phyloP scores from a whole-genome alignment of 345 rosid species.

The Populus simonii region DNA sequence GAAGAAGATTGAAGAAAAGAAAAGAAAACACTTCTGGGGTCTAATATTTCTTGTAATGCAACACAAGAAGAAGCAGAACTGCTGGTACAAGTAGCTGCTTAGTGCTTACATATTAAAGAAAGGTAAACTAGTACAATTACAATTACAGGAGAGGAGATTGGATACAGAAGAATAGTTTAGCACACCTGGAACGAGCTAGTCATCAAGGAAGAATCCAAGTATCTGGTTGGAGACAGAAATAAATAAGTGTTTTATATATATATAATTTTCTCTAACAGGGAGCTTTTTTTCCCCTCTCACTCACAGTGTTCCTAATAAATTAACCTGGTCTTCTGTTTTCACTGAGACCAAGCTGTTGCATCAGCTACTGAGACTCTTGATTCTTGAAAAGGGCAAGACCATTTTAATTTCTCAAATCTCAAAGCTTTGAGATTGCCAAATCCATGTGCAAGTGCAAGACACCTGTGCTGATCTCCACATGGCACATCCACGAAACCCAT shows the following conservation, averaged over 20 bases:
- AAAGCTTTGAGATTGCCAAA: slow-evolving; percentile 30
- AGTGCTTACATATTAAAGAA: neutral
- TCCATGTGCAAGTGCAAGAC: slow-evolving; percentile 33
- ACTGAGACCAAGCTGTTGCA: slow-evolving; percentile 15
- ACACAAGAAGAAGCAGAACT: neutral
- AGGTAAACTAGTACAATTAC: too few relatives aligned
- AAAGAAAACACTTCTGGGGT: neutral
- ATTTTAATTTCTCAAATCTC: slow-evolving; percentile 8
- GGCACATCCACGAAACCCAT: slow-evolving; percentile 17
- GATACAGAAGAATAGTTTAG: neutral
- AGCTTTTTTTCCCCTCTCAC: neutral
- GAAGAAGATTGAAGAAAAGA: slow-evolving; percentile 6
- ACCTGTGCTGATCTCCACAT: slow-evolving; percentile 20
- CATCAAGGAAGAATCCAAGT: neutral
- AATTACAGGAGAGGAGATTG: neutral
- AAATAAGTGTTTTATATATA: neutral
- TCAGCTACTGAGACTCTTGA: slow-evolving; percentile 17
- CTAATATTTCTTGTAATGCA: neutral
- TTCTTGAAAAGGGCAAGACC: slow-evolving; percentile 23
- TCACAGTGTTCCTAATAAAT: neutral
- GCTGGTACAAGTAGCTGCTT: neutral
- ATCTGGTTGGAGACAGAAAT: neutral
- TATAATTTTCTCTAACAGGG: neutral
- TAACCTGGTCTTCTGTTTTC: neutral
- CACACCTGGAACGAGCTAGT: neutral